phyloP scores from a whole-genome alignment of 495 filamentous ascomycete species.

The Xylaria grammica region DNA sequence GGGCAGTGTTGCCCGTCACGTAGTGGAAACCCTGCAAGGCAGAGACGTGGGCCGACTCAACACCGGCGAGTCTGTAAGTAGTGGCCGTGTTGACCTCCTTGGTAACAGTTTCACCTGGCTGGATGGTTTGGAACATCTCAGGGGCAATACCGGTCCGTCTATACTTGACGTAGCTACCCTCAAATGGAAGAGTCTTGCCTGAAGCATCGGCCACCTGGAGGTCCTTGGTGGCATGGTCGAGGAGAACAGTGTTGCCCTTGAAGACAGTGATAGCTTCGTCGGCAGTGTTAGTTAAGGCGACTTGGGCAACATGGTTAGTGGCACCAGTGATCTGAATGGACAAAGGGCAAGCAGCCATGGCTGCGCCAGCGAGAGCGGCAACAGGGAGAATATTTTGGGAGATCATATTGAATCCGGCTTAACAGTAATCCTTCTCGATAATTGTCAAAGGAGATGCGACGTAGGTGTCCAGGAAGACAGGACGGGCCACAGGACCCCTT shows the following conservation, averaged over 20 bases:
- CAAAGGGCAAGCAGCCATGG: slow-evolving; percentile 37
- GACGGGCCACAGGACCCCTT: slow-evolving; percentile 1
- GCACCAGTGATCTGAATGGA: slow-evolving; percentile 31
- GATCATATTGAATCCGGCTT: slow-evolving; percentile 28
- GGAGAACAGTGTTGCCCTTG: slow-evolving; percentile 40
- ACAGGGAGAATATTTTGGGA: slow-evolving; percentile 36
- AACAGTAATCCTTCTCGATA: slow-evolving; percentile 3
- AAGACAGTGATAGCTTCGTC: slow-evolving; percentile 34
- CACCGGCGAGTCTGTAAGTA: slow-evolving; percentile 30
- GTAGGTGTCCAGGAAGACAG: background rate
- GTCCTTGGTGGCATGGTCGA: slow-evolving; percentile 36
- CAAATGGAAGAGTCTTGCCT: slow-evolving; percentile 34
- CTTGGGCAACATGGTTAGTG: slow-evolving; percentile 31
- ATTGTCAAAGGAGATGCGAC: background rate
- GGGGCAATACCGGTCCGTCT: slow-evolving; percentile 27
- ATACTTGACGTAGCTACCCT: slow-evolving; percentile 38
- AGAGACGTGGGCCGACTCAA: slow-evolving; percentile 25
- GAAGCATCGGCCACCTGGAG: slow-evolving; percentile 29
- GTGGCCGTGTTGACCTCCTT: slow-evolving; percentile 33
- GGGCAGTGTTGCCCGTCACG: slow-evolving; percentile 31
- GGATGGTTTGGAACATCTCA: slow-evolving; percentile 35
- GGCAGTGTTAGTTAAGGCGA: slow-evolving; percentile 38
- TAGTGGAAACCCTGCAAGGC: slow-evolving; percentile 37
- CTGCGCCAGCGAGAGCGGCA: slow-evolving; percentile 33
- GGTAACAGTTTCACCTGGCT: slow-evolving; percentile 34